Evolutionary conservation across 352 stramenopile genomes (phyloP), one percentile per base, ranked within the genome.

Genomic region (Globisporangium paroecandrum): DNA sequence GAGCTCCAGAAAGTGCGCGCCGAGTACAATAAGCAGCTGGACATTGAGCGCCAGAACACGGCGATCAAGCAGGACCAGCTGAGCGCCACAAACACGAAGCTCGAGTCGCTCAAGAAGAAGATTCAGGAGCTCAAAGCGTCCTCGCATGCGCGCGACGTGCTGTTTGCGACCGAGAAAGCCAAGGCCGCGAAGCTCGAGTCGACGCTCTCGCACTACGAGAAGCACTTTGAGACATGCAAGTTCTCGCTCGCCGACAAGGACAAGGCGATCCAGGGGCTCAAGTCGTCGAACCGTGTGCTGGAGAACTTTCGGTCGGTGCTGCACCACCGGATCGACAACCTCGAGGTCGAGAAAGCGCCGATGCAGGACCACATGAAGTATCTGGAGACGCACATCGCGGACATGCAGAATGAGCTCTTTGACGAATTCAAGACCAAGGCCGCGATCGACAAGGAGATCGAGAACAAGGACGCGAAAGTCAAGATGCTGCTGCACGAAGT

Each of bases 231-330:
- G 24, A 73, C 69, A n/a, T 89, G 77, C 63, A 83, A 87, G 65
- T 73, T 77, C 57, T 81, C 70, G 29, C 86, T 90, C 41, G 73
- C 79, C 8, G 82, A 95, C 51, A 94, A 90, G 61, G 87, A 94
- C 65, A 89, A 82, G 63, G 67, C 78, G 18, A 89, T 95, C 18
- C 72, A 65, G 12, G 77, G 75, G 0, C 62, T 95, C 0, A 88
- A 91, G 69, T 88, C 86, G 6, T 87, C 82, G 1, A 94, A 95
- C 57, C 81, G 83, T 9, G 77, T 93, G 7, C 72, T 94, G 1
- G 87, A 95, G 59, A 95, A 89, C 67, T 95, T 95, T 47, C 84
- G 86, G 8, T 93, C 84, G 1, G 87, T 95, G 32, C 61, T 95
- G 15, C 78, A 89, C 49, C 73, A 93, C 64, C 85, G 87, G 1